Conservation (phyloP, 83 land plant genomes). For the Picea abies region DNA sequence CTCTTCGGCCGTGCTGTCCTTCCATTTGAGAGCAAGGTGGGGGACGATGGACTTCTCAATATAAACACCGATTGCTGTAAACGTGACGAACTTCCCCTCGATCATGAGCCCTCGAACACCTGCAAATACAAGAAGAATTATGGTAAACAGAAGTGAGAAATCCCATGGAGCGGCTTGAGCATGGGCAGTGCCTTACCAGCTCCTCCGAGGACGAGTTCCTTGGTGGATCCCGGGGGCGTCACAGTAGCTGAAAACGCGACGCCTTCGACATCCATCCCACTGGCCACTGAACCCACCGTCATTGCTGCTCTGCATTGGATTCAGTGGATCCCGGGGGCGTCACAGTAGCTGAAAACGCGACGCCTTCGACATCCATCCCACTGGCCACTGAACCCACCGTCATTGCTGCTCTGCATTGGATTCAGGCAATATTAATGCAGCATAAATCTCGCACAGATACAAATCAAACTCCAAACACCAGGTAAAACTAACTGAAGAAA, state of each 20-base stretch:
- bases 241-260: constrained; percentile 38
- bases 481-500: too few species aligned
- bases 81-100: constrained; percentile 52
- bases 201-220: constrained; percentile 52
- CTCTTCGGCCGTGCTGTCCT: constrained; percentile 46
- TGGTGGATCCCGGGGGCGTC: constrained; percentile 39
- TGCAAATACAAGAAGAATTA: constrained; percentile 3
- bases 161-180: too few species aligned
- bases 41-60: constrained; percentile 42
- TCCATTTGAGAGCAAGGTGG: constrained; percentile 50
- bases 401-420: not conserved
- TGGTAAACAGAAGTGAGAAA: not conserved
- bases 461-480: too few species aligned
- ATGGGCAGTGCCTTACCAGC: constrained; percentile 39
- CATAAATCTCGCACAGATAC: too few species aligned
- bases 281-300: not conserved
- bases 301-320: not conserved
- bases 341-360: constrained; percentile 38
- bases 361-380: constrained; percentile 38
- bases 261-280: constrained; percentile 38
- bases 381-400: not conserved
- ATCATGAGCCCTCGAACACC: constrained; percentile 63
- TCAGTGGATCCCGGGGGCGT: constrained; percentile 38
- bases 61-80: constrained; percentile 76
- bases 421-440: too few species aligned